Evolutionary conservation across 495 filamentous ascomycete genomes (phyloP).

Genomic region (Talaromyces adpressus): DNA sequence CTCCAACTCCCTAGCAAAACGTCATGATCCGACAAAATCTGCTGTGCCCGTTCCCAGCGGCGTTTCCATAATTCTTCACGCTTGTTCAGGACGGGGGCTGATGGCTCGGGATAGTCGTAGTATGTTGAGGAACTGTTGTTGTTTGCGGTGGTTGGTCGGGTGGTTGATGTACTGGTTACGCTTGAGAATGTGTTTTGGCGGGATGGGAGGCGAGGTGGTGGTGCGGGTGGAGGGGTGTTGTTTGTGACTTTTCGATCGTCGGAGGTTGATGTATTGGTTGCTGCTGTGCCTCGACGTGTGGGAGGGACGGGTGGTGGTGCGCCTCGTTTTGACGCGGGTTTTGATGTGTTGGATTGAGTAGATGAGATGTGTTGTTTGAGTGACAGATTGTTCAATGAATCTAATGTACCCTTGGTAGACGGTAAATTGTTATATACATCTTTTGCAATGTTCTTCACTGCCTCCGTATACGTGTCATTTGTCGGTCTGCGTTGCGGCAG

Average conservation of each 20-base stretch:
- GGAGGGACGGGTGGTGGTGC: slow-evolving; percentile 18
- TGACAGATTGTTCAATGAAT: slow-evolving; percentile 10
- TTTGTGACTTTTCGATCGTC: not conserved
- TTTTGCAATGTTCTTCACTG: slow-evolving; percentile 12
- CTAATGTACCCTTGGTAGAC: slow-evolving; percentile 23
- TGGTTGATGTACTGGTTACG: slow-evolving; percentile 9
- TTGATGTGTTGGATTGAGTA: not conserved
- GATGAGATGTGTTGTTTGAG: not conserved
- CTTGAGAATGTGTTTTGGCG: not conserved
- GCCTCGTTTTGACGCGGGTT: slow-evolving; percentile 2
- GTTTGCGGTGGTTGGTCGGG: slow-evolving; percentile 8
- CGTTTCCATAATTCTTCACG: slow-evolving; percentile 79
- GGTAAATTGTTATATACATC: slow-evolving; percentile 43
- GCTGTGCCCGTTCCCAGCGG: slow-evolving; percentile 68
- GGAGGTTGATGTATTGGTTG: not conserved
- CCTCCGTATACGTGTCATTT: slow-evolving; percentile 28
- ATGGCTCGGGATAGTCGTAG: slow-evolving; percentile 1
- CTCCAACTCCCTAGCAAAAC: slow-evolving; percentile 81
- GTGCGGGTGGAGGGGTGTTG: slow-evolving; percentile 4
- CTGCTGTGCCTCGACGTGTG: slow-evolving; percentile 10
- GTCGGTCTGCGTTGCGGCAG: slow-evolving; percentile 22
- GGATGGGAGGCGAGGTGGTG: not conserved
- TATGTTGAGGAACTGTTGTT: not conserved
- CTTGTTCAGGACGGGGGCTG: slow-evolving; percentile 49
- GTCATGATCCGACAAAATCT: slow-evolving; percentile 57